A percentile compares a stretch with the other conserved stretches of the same genome.
These are phyloP conservation scores for Erigeron philadelphicus DNA, from an alignment of 140 eudicot species.

Conservation along the genomic window DNA sequence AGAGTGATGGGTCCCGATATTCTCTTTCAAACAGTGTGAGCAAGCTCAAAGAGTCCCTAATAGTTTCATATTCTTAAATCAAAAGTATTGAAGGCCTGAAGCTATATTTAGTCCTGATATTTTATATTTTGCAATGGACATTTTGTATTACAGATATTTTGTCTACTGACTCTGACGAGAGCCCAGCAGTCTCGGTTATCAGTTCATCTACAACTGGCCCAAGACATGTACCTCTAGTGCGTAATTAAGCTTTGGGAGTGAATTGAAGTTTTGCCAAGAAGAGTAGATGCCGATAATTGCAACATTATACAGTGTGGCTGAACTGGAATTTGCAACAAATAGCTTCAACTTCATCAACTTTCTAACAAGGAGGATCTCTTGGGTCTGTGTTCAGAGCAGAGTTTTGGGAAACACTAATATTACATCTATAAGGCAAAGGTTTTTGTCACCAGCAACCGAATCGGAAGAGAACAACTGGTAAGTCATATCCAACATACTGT, in stretches of 20 bases:
- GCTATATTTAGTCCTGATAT: background rate
- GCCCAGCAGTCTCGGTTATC: conserved; percentile 39
- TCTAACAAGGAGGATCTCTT: conserved; percentile 83
- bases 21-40: conserved; percentile 59
- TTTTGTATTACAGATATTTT: conserved; percentile 31
- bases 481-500: no score
- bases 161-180: conserved; percentile 37
- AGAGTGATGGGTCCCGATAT: conserved; percentile 33
- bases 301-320: conserved; percentile 52
- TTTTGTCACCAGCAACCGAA: no score
- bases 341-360: conserved; percentile 58
- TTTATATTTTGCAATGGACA: background rate
- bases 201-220: conserved; percentile 49
- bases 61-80: background rate
- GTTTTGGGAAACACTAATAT: conserved; percentile 30
- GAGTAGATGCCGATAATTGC: conserved; percentile 50
- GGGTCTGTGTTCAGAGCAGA: conserved; percentile 85
- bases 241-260: conserved; percentile 41
- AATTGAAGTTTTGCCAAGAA: conserved; percentile 50
- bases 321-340: conserved; percentile 67
- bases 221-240: conserved; percentile 42
- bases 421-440: no score
- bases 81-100: background rate
- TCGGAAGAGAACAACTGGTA: no score
- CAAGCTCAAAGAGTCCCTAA: conserved; percentile 22